Base-by-base conservation (phyloP, 2,329 filamentous ascomycete genomes). In the Hypoxylon sp. region DNA sequence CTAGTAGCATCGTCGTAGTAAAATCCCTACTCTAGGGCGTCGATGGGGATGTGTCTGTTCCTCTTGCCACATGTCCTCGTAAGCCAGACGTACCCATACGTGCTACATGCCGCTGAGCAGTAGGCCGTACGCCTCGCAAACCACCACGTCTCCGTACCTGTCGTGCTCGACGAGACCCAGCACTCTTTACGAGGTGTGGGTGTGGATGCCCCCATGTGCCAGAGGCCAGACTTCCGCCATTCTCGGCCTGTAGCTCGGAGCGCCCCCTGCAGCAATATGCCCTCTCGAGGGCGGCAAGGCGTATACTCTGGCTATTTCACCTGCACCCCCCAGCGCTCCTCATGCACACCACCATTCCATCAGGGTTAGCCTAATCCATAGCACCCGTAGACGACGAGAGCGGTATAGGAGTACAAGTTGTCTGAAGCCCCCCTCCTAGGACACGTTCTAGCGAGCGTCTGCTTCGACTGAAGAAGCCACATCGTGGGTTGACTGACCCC, bases 271-370 rank as follows among this genome's bases (percentile, higher is more conserved):
- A 51, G 49, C 58, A 57, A 50, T 33, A 41, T 23, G 38, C 42
- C 40, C 38, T 55, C 38, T 23, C 26, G 46, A 49, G 7, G 18
- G 15, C 42, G 24, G 47, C 43, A 23, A 47, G 51, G 29, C 29
- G 40, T 23, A 29, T 10, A 41, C 26, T 55, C 33, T 45, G 20
- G 41, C 31, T 45, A 43, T 15, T 37, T 48, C 47, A 41, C 33
- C 53, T 47, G 46, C 51, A 58, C 50, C 15, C 29, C 35, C 50
- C 35, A 42, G 41, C 41, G 51, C 52, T 42, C 48, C 40, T 42
- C 42, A 60, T 62, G 60, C 52, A 51, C 47, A 60, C 58, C 53
- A 55, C 60, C 33, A 51, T 60, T 55, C 47, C 55, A 59, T 59
- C 35, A 46, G 47, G 27, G 26, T 46, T 51, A 45, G 37, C 56